Conservation (phyloP, 1,284 basidiomycete species). For the Pterulicium gracile region DNA sequence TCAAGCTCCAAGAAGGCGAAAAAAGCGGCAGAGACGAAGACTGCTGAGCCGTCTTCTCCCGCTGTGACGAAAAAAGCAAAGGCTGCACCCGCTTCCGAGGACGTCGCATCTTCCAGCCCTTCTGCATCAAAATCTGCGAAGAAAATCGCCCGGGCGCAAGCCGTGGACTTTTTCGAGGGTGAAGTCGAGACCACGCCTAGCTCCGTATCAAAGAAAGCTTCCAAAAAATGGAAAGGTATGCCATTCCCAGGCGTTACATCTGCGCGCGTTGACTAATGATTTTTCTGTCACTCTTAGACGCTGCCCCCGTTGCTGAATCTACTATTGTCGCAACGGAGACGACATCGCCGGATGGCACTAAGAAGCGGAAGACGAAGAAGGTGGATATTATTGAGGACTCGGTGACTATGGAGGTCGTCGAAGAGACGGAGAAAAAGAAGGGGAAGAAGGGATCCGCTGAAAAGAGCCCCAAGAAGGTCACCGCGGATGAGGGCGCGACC, state of each 20-base stretch:
- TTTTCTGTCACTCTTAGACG: no score
- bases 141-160: background rate
- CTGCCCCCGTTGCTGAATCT: no score
- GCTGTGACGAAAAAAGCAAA: background rate
- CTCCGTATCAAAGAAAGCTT: background rate
- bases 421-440: conserved; percentile 12
- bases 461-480: conserved; percentile 18
- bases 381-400: conserved; percentile 2
- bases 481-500: conserved; percentile 15
- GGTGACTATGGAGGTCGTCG: conserved; percentile 10
- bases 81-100: background rate
- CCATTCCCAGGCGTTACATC: no score
- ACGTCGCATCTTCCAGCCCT: background rate
- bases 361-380: conserved; percentile 5
- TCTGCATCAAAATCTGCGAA: background rate
- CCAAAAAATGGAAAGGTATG: no score
- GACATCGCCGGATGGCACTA: background rate
- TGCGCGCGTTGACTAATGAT: no score
- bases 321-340: no score
- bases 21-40: background rate
- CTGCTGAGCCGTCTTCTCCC: background rate
- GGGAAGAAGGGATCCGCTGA: conserved; percentile 21
- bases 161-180: background rate
- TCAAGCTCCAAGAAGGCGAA: background rate
- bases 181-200: background rate